Evolutionary conservation across 2,329 filamentous ascomycete genomes (phyloP).

Genomic region (Ciborinia camelliae): DNA sequence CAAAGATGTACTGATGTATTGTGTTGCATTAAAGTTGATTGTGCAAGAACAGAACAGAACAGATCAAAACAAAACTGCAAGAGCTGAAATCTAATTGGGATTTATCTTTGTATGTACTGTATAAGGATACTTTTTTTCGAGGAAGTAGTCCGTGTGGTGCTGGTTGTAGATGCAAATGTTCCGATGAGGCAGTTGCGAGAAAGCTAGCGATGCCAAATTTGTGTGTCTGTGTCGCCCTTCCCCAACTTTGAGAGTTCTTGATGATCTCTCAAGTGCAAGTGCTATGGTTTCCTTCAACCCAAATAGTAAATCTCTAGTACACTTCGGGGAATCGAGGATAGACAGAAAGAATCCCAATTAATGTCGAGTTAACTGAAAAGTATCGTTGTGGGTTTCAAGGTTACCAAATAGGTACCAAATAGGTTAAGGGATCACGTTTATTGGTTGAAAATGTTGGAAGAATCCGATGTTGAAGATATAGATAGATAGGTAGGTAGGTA

Average conservation of each 20-base stretch:
- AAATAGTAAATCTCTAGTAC: conserved; percentile 6
- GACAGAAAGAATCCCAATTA: conserved; percentile 6
- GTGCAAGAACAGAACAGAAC: background rate
- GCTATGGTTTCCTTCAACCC: conserved; percentile 10
- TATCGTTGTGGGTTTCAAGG: conserved; percentile 17
- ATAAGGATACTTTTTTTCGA: background rate
- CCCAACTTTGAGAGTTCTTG: conserved; percentile 1
- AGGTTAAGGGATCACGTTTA: background rate
- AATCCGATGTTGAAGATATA: conserved; percentile 6
- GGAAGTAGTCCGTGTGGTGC: background rate
- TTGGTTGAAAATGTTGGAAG: background rate
- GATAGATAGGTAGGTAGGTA: conserved; percentile 10
- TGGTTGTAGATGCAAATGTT: background rate
- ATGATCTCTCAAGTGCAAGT: no score
- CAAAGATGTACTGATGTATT: background rate
- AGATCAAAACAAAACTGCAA: conserved; percentile 5
- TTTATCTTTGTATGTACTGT: background rate
- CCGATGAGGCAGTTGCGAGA: conserved; percentile 11
- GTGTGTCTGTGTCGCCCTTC: conserved; percentile 6
- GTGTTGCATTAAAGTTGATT: background rate
- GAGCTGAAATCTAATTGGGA: background rate
- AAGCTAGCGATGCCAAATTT: background rate
- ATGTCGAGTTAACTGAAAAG: background rate
- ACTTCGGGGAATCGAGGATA: conserved; percentile 7
- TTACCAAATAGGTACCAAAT: no score